These are phyloP conservation scores for Gastrolobium bilobum DNA, from an alignment of 306 rosid species.

Conservation along the genomic window DNA sequence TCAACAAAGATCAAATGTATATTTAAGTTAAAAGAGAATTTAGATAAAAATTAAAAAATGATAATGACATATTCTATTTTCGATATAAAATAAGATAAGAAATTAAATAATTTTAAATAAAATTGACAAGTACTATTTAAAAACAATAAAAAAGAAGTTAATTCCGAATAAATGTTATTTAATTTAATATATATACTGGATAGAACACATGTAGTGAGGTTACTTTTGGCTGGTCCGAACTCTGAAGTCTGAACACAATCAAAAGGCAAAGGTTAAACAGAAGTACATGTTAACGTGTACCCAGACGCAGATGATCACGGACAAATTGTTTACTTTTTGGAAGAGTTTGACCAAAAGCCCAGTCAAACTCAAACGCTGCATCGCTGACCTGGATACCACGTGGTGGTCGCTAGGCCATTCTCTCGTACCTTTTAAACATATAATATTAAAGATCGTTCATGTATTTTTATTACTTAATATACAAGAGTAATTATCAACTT, in stretches of 20 bases:
- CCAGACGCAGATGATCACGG: slow-evolving; percentile 49
- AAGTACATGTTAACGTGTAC: slow-evolving; percentile 47
- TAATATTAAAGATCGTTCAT: background rate
- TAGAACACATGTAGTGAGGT: slow-evolving; percentile 26
- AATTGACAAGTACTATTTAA: too few relatives aligned
- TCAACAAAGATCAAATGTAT: too few relatives aligned
- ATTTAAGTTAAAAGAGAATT: too few relatives aligned
- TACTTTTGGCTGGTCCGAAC: slow-evolving; percentile 24
- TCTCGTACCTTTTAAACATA: background rate
- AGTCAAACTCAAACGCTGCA: slow-evolving; percentile 32
- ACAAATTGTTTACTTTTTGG: background rate
- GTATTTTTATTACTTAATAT: slow-evolving; percentile 2
- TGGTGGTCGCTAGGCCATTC: background rate
- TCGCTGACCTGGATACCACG: slow-evolving; percentile 39
- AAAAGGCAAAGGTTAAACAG: background rate
- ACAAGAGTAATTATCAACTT: slow-evolving; percentile 16
- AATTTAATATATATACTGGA: background rate
- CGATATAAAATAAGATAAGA: too few relatives aligned
- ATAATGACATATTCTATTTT: too few relatives aligned
- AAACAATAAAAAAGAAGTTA: too few relatives aligned
- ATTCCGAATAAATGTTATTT: too few relatives aligned
- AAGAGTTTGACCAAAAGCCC: slow-evolving; percentile 37
- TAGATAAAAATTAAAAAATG: too few relatives aligned
- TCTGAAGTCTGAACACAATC: background rate
- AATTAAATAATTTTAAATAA: too few relatives aligned